A percentile compares a stretch with the other conserved stretches of the same genome.
Evolutionary conservation across 805 yeast genomes (phyloP).

Genomic region (Metschnikowia arizonensis): DNA sequence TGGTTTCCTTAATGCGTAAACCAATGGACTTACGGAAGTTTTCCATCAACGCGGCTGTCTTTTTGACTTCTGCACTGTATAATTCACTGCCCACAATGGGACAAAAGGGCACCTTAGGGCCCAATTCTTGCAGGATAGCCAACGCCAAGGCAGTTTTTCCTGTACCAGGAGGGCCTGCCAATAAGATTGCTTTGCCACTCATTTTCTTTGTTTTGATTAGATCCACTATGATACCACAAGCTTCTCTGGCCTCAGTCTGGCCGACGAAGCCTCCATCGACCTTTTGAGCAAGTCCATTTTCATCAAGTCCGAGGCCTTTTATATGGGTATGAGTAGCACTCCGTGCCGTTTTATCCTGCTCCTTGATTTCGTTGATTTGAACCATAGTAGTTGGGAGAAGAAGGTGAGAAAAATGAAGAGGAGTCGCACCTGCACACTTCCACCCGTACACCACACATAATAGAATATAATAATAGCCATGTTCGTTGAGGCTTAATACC

Average conservation of each 20-base stretch:
- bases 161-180: constrained; percentile 98
- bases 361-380: constrained; percentile 72
- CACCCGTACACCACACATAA: not conserved
- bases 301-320: constrained; percentile 91
- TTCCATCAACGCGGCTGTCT: constrained; percentile 95
- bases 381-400: constrained; percentile 43
- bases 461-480: too few relatives aligned
- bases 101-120: constrained; percentile 96
- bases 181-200: constrained; percentile 91
- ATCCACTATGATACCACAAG: constrained; percentile 93
- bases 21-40: constrained; percentile 96
- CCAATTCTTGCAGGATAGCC: constrained; percentile 93
- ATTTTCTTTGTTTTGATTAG: constrained; percentile 86
- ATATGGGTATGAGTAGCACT: constrained; percentile 98
- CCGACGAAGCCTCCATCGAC: constrained; percentile 89
- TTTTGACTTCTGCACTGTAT: constrained; percentile 93
- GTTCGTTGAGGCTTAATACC: too few relatives aligned
- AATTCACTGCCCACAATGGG: constrained; percentile 95
- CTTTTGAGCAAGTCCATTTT: constrained; percentile 75
- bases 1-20: constrained; percentile 90
- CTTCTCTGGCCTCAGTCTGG: constrained; percentile 73
- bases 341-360: constrained; percentile 53
- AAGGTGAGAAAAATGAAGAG: too few relatives aligned
- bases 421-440: too few relatives aligned
- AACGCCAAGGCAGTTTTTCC: constrained; percentile 97